Conservation (phyloP, 148 eudicot genomes). For the Vaccinium darrowii region DNA sequence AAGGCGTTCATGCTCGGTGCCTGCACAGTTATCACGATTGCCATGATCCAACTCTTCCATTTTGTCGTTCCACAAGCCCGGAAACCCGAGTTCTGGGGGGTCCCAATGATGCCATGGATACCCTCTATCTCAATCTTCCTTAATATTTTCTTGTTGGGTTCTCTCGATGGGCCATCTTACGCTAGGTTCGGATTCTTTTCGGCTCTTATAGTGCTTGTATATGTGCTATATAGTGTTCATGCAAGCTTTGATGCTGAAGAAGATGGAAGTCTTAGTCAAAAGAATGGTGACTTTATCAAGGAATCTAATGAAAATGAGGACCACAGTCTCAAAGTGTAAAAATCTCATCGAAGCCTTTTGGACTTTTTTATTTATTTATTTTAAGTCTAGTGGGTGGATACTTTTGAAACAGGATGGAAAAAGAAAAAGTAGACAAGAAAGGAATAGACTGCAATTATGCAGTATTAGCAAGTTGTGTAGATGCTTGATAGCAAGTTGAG, state of each 20-base stretch:
- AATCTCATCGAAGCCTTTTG: not conserved
- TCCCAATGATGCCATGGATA: slow-evolving; percentile 92
- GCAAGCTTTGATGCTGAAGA: slow-evolving; percentile 92
- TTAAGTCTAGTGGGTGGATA: not conserved
- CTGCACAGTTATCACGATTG: slow-evolving; percentile 42
- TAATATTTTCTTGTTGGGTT: slow-evolving; percentile 75
- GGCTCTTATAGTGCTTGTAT: slow-evolving; percentile 48
- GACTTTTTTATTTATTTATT: not conserved
- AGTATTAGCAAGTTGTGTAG: slow-evolving; percentile 25
- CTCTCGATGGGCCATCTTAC: slow-evolving; percentile 64
- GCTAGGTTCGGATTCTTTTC: slow-evolving; percentile 74
- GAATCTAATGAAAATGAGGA: slow-evolving; percentile 43
- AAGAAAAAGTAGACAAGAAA: not conserved
- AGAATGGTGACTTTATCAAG: slow-evolving; percentile 32
- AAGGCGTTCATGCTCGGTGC: slow-evolving; percentile 51
- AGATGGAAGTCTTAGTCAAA: slow-evolving; percentile 44
- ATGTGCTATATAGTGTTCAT: slow-evolving; percentile 86
- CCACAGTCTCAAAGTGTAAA: slow-evolving; percentile 34
- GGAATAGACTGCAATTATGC: slow-evolving; percentile 7
- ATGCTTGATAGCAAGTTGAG: slow-evolving; percentile 12
- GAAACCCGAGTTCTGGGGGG: slow-evolving; percentile 93
- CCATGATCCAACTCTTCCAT: slow-evolving; percentile 51
- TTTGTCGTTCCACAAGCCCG: slow-evolving; percentile 65
- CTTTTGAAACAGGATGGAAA: slow-evolving; percentile 8
- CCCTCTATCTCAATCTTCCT: slow-evolving; percentile 80